Evolutionary conservation across 2,329 filamentous ascomycete species (phyloP).

Genomic region (Fusarium robinianum): DNA sequence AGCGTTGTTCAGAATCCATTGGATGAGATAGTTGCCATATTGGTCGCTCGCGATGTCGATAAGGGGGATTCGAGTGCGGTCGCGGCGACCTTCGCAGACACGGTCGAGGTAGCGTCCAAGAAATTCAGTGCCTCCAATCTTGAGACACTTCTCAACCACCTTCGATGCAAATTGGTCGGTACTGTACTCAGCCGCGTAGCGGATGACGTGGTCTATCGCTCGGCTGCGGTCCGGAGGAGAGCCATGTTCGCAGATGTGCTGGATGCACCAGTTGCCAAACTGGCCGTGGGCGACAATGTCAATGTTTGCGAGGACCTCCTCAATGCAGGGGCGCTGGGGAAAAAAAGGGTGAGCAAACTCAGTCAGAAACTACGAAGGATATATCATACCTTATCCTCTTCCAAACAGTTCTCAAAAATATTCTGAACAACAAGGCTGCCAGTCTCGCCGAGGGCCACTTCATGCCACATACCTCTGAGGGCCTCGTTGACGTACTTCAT

Average conservation of each 20-base stretch:
- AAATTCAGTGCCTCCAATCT: constrained; percentile 91
- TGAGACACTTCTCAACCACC: constrained; percentile 98
- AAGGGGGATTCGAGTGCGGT: constrained; percentile 92
- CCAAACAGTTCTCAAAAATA: constrained; percentile 98
- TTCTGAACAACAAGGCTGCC: constrained; percentile 98
- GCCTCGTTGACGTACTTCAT: constrained; percentile 99
- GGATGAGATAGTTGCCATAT: constrained; percentile 97
- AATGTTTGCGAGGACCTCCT: constrained; percentile 93
- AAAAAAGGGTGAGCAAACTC: constrained; percentile 23
- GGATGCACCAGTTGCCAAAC: constrained; percentile 99
- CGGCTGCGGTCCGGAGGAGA: constrained; percentile 87
- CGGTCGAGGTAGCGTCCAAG: constrained; percentile 89
- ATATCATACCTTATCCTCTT: constrained; percentile 88
- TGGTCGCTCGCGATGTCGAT: constrained; percentile 99
- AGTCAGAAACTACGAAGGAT: neutral
- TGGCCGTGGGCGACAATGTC: constrained; percentile 96
- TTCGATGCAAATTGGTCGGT: constrained; percentile 99
- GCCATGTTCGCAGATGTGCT: constrained; percentile 98
- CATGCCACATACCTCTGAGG: constrained; percentile 96
- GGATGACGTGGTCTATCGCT: constrained; percentile 93
- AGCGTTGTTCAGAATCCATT: constrained; percentile 93
- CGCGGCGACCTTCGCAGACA: constrained; percentile 87
- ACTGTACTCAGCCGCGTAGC: constrained; percentile 92
- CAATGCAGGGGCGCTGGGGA: constrained; percentile 88
- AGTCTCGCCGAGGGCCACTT: constrained; percentile 95